Conservation (phyloP, 2,329 filamentous ascomycete genomes). For the Ilyonectria mors-panacis region DNA sequence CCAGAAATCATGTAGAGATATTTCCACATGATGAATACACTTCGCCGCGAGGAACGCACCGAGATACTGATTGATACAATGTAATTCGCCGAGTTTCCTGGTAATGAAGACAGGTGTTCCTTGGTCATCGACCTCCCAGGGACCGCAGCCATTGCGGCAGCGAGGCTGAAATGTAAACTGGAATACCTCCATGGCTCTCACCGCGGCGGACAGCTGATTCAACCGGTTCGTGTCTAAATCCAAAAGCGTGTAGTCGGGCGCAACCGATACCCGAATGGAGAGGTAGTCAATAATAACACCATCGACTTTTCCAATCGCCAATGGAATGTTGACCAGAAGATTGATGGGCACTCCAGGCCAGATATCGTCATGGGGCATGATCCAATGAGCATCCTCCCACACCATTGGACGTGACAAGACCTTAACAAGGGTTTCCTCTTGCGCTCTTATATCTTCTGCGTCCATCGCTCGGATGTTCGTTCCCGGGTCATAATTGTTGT, state of each 20-base stretch:
- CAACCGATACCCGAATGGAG: slow-evolving; percentile 4
- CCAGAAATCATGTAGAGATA: slow-evolving; percentile 7
- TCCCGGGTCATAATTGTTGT: slow-evolving; percentile 6
- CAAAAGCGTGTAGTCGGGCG: neutral
- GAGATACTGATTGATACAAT: slow-evolving; percentile 4
- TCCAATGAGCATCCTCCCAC: slow-evolving; percentile 16
- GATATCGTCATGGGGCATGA: neutral
- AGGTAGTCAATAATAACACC: slow-evolving; percentile 1
- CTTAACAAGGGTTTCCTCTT: neutral
- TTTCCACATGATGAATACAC: neutral
- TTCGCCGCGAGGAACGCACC: neutral
- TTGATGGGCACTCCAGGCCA: slow-evolving; percentile 3
- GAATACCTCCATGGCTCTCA: slow-evolving; percentile 1
- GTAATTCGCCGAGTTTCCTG: neutral
- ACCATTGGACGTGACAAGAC: slow-evolving; percentile 15
- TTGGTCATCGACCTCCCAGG: neutral
- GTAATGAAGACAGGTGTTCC: neutral
- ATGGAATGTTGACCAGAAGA: slow-evolving; percentile 4
- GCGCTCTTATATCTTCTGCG: neutral
- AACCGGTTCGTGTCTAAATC: neutral
- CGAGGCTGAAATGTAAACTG: slow-evolving; percentile 12
- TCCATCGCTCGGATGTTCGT: neutral
- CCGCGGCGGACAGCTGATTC: neutral
- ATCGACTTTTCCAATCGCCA: neutral
- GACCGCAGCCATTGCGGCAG: slow-evolving; percentile 4